Evolutionary conservation across 1,284 basidiomycete genomes (phyloP).

Genomic region (Ustilago xerochloae): DNA sequence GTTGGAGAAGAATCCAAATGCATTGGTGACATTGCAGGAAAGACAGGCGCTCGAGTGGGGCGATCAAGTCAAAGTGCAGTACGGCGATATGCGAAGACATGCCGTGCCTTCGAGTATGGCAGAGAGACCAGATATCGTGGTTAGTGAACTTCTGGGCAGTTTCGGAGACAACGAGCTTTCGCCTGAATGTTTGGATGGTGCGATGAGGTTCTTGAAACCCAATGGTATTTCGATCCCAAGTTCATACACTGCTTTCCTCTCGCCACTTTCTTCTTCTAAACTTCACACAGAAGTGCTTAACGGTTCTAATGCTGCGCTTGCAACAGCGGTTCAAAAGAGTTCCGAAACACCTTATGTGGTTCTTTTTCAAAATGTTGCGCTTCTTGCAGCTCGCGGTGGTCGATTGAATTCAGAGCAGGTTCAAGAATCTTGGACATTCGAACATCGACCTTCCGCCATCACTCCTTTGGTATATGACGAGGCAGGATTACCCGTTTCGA

Average conservation of each 20-base stretch:
- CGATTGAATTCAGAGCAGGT: constrained; percentile 76
- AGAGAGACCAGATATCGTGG: constrained; percentile 89
- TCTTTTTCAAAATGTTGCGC: constrained; percentile 85
- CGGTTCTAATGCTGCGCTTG: constrained; percentile 27
- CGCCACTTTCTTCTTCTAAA: constrained; percentile 91
- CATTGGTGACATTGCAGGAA: constrained; percentile 63
- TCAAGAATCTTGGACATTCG: constrained; percentile 98
- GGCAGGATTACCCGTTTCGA: constrained; percentile 68
- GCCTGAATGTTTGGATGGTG: constrained; percentile 97
- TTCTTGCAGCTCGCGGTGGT: constrained; percentile 71
- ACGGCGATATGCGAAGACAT: constrained; percentile 91
- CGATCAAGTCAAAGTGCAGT: constrained; percentile 79
- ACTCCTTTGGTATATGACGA: constrained; percentile 51
- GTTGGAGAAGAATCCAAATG: constrained; percentile 85
- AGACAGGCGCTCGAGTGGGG: constrained; percentile 76
- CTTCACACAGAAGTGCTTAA: constrained; percentile 71
- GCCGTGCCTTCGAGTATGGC: constrained; percentile 69
- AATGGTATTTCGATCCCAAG: constrained; percentile 94
- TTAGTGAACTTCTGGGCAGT: constrained; percentile 94
- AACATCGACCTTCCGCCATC: constrained; percentile 73
- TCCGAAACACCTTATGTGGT: constrained; percentile 97
- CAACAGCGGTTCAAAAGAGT: constrained; percentile 70
- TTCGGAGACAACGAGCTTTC: constrained; percentile 99
- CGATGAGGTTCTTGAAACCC: constrained; percentile 76
- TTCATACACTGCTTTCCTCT: constrained; percentile 93